phyloP scores from a whole-genome alignment of 2,329 filamentous ascomycete genomes.

The Colletotrichum musae region DNA sequence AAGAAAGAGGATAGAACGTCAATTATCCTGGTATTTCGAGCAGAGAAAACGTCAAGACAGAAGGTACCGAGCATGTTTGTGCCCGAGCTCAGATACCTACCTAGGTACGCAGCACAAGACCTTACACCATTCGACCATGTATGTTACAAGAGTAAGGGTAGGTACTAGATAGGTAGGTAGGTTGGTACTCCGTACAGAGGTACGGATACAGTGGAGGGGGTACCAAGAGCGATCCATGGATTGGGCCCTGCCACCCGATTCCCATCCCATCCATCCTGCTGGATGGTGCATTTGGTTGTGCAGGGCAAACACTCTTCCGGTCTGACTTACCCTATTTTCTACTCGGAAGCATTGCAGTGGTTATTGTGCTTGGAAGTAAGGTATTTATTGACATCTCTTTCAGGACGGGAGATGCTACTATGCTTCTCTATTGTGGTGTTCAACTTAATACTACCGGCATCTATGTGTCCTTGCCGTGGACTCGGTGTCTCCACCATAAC shows the following conservation, averaged over 20 bases:
- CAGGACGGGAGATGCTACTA: background rate
- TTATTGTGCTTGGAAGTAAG: background rate
- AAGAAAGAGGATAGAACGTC: no score
- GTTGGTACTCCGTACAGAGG: no score
- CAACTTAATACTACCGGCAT: background rate
- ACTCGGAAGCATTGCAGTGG: background rate
- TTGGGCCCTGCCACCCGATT: constrained; percentile 11
- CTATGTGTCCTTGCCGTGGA: background rate
- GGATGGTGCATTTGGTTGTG: constrained; percentile 7
- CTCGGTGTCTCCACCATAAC: background rate
- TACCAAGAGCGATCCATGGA: constrained; percentile 4
- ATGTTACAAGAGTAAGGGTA: no score
- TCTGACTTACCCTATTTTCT: background rate
- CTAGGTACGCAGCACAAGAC: no score
- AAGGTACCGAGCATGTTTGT: no score
- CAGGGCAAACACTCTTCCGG: constrained; percentile 9
- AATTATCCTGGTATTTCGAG: no score
- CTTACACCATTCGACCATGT: no score
- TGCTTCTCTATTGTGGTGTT: background rate
- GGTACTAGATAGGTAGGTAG: no score
- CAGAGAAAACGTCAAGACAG: no score
- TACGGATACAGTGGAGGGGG: no score
- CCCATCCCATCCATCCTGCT: constrained; percentile 3
- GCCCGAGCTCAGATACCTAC: no score
- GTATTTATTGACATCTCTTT: background rate